These are phyloP conservation scores for Aspergillus coremiiformis DNA, from an alignment of 495 filamentous ascomycete species.

Conservation along the genomic window DNA sequence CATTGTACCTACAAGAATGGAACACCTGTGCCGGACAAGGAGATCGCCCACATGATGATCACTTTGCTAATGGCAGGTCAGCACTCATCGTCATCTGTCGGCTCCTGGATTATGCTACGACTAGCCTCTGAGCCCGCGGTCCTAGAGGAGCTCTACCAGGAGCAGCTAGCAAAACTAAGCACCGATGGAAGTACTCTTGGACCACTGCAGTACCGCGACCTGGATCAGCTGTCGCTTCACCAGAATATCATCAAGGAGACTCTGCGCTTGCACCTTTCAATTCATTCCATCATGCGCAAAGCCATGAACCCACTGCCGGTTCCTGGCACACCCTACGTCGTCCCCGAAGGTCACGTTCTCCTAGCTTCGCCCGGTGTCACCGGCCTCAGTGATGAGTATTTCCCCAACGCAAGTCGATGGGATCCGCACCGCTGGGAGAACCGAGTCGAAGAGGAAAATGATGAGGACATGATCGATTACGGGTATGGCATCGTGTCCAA, in stretches of 20 bases:
- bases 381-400: constrained; percentile 60
- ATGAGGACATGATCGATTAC: constrained; percentile 74
- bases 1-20: constrained; percentile 69
- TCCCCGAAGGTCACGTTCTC: constrained; percentile 68
- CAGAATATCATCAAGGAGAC: constrained; percentile 72
- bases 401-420: constrained; percentile 73
- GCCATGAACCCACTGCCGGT: constrained; percentile 75
- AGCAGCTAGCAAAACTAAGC: constrained; percentile 60
- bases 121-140: constrained; percentile 66
- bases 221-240: constrained; percentile 63
- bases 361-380: constrained; percentile 78
- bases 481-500: constrained; percentile 91
- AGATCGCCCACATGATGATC: constrained; percentile 89
- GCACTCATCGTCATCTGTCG: constrained; percentile 77
- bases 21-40: constrained; percentile 60
- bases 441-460: constrained; percentile 41
- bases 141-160: constrained; percentile 66
- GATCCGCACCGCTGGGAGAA: constrained; percentile 84
- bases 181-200: constrained; percentile 40
- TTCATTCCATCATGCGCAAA: constrained; percentile 79
- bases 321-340: constrained; percentile 67
- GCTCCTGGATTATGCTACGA: constrained; percentile 73
- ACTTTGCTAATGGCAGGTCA: constrained; percentile 84
- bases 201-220: constrained; percentile 57
- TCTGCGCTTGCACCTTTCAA: constrained; percentile 69